These are phyloP conservation scores for Scorias spongiosa DNA, from an alignment of 2,329 filamentous ascomycete genomes.

Conservation along the genomic window DNA sequence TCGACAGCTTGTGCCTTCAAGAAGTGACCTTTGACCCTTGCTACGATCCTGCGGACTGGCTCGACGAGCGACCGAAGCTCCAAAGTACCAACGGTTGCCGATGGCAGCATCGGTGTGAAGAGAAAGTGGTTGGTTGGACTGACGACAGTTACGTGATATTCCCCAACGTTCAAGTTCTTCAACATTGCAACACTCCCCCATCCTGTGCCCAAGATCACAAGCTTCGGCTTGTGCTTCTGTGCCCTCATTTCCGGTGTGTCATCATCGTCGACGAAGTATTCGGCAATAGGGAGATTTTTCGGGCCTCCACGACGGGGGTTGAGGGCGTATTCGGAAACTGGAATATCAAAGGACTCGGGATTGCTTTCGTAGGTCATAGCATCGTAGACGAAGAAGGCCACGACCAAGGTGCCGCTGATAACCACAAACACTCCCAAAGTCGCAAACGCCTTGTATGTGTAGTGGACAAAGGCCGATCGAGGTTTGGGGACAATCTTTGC, in stretches of 20 bases:
- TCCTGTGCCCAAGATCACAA: conserved; percentile 85
- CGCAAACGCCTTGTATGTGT: conserved; percentile 55
- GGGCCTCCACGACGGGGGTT: conserved; percentile 71
- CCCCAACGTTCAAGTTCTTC: conserved; percentile 76
- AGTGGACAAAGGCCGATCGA: conserved; percentile 25
- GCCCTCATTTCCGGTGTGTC: conserved; percentile 54
- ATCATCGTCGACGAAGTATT: conserved; percentile 77
- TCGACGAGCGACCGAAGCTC: conserved; percentile 85
- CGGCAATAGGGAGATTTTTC: conserved; percentile 86
- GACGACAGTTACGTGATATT: conserved; percentile 92
- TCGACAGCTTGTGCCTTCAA: conserved; percentile 75
- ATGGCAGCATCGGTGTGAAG: conserved; percentile 95
- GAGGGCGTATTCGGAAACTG: conserved; percentile 71
- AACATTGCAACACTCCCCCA: conserved; percentile 89
- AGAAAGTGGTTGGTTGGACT: conserved; percentile 94
- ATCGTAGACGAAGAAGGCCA: conserved; percentile 88
- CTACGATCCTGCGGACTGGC: conserved; percentile 73
- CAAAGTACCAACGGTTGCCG: conserved; percentile 87
- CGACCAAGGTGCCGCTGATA: conserved; percentile 51
- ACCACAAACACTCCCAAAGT: conserved; percentile 61
- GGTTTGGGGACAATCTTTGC: conserved; percentile 4
- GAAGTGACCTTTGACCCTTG: conserved; percentile 70
- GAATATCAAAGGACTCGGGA: conserved; percentile 51
- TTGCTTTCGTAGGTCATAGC: conserved; percentile 74
- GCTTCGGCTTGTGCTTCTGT: conserved; percentile 74